Evolutionary conservation across 139 green algal genomes (phyloP).

Genomic region (Gonium pectorale): DNA sequence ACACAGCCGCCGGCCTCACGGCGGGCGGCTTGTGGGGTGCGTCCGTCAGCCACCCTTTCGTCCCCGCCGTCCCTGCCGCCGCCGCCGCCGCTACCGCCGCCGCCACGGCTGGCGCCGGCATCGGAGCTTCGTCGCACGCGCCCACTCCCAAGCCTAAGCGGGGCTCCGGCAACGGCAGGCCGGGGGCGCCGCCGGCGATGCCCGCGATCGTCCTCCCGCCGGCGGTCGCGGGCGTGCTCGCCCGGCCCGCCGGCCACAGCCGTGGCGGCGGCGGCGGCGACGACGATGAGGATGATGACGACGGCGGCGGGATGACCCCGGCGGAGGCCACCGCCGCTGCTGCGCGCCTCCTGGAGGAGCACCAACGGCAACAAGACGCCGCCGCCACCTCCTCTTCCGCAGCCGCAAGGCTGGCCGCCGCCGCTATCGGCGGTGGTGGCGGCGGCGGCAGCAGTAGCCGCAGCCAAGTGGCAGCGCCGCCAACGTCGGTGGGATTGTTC

Average conservation of each 20-base stretch:
- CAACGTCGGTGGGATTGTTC: neutral
- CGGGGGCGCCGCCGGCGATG: no score
- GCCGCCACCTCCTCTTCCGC: neutral
- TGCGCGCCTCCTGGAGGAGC: constrained; percentile 22
- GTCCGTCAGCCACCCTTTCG: neutral
- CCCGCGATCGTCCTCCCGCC: no score
- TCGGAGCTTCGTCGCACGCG: neutral
- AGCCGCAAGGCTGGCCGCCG: neutral
- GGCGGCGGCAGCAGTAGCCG: no score
- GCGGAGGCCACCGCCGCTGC: constrained; percentile 13
- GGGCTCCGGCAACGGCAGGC: no score
- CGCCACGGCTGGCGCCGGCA: neutral
- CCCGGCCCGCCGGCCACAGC: neutral
- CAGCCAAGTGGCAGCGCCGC: neutral
- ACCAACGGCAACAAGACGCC: neutral
- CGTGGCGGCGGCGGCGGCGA: neutral
- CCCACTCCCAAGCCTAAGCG: no score
- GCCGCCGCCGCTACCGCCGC: neutral
- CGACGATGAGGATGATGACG: neutral
- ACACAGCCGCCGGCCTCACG: neutral
- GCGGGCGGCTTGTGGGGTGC: neutral
- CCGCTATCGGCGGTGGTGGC: neutral
- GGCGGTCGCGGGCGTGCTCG: no score
- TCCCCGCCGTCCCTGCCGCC: neutral
- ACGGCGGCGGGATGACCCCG: neutral